These are phyloP conservation scores for Entomortierella beljakovae DNA, from an alignment of 192 early-diverging fungal species.

Conservation along the genomic window DNA sequence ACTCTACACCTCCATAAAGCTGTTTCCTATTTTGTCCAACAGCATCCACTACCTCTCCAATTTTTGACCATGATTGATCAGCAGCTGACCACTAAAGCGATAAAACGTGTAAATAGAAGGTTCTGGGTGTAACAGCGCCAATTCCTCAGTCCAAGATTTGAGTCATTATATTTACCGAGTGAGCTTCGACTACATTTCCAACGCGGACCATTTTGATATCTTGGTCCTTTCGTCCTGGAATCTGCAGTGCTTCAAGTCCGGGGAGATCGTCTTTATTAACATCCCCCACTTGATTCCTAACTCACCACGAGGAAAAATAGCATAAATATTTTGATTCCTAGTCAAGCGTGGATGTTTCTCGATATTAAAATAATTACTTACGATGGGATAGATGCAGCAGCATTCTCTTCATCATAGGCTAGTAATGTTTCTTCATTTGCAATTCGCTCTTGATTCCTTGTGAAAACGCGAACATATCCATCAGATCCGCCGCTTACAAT, in stretches of 20 bases:
- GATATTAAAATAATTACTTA: constrained; percentile 36
- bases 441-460: constrained; percentile 67
- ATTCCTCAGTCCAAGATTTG: too few relatives aligned
- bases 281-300: constrained; percentile 84
- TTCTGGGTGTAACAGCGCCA: too few relatives aligned
- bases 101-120: neutral
- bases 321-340: too few relatives aligned
- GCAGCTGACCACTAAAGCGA: constrained; percentile 74
- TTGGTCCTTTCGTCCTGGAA: constrained; percentile 81
- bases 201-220: constrained; percentile 91
- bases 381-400: constrained; percentile 70
- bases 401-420: constrained; percentile 65
- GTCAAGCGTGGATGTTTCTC: neutral
- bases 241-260: constrained; percentile 77
- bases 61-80: constrained; percentile 78
- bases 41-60: constrained; percentile 95
- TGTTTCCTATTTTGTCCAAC: constrained; percentile 82
- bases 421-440: constrained; percentile 62
- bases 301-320: too few relatives aligned
- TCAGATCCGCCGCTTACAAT: constrained; percentile 88
- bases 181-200: constrained; percentile 81
- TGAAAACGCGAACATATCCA: constrained; percentile 85
- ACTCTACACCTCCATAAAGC: constrained; percentile 86
- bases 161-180: constrained; percentile 67
- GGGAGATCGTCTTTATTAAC: constrained; percentile 86